These are phyloP conservation scores for Colletotrichum orbiculare DNA, from an alignment of 2,329 filamentous ascomycete genomes.

Conservation along the genomic window DNA sequence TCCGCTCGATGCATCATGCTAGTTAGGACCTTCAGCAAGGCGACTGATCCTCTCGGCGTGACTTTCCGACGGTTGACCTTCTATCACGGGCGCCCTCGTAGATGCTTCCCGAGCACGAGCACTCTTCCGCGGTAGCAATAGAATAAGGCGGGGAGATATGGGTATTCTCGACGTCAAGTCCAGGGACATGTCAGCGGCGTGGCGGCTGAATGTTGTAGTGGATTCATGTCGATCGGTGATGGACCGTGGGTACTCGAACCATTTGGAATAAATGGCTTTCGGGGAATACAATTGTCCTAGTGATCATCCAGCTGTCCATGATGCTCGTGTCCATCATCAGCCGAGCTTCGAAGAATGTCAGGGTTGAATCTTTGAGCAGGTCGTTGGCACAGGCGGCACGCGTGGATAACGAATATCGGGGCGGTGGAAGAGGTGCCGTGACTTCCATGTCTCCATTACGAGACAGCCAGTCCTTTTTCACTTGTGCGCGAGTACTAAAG, in stretches of 20 bases:
- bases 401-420: no score
- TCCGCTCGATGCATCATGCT: not conserved
- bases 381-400: no score
- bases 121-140: not conserved
- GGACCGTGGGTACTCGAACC: not conserved
- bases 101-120: constrained; percentile 4
- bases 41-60: no score
- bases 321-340: not conserved
- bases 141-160: constrained; percentile 4
- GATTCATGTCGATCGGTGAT: constrained; percentile 9
- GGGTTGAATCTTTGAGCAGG: no score
- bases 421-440: no score
- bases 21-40: no score
- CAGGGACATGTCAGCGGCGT: not conserved
- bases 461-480: no score
- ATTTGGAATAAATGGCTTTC: not conserved
- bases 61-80: no score
- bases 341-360: not conserved
- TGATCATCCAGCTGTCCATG: not conserved
- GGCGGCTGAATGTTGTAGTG: not conserved
- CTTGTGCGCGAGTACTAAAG: not conserved
- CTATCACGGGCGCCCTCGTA: not conserved
- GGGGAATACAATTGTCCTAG: no score
- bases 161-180: not conserved
- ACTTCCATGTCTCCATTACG: no score